Evolutionary conservation across 2,329 filamentous ascomycete species (phyloP).

Genomic region (Tetracladium maxilliforme): DNA sequence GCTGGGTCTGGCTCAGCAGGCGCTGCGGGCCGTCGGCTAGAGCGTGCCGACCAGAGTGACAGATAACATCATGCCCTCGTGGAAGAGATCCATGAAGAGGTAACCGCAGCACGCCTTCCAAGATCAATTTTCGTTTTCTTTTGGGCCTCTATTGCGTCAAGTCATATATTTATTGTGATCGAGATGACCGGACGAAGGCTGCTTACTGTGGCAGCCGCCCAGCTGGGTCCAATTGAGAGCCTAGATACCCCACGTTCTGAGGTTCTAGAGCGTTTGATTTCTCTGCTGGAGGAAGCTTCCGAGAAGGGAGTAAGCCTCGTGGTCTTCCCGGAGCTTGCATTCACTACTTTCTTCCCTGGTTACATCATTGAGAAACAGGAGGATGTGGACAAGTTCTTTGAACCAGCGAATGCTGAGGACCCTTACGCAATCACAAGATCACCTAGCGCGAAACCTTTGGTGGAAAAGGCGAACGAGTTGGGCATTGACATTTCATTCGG

Average conservation of each 20-base stretch:
- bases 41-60: too few species aligned
- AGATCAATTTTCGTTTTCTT: too few species aligned
- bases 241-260: slow-evolving; percentile 22
- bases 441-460: slow-evolving; percentile 28
- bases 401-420: slow-evolving; percentile 27
- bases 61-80: too few species aligned
- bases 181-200: too few species aligned
- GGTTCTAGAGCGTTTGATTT: slow-evolving; percentile 30
- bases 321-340: slow-evolving; percentile 36
- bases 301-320: slow-evolving; percentile 28
- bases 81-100: too few species aligned
- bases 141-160: too few species aligned
- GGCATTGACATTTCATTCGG: slow-evolving; percentile 35
- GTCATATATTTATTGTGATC: too few species aligned
- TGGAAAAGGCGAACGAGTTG: slow-evolving; percentile 28
- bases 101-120: too few species aligned
- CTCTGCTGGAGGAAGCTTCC: slow-evolving; percentile 29
- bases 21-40: too few species aligned
- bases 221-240: slow-evolving; percentile 30
- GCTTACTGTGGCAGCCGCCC: slow-evolving; percentile 36
- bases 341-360: slow-evolving; percentile 41
- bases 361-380: slow-evolving; percentile 27
- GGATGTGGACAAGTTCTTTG: slow-evolving; percentile 33
- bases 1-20: too few species aligned
- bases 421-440: slow-evolving; percentile 19